phyloP scores from a whole-genome alignment of 495 filamentous ascomycete species.

The Podospora anserina region DNA sequence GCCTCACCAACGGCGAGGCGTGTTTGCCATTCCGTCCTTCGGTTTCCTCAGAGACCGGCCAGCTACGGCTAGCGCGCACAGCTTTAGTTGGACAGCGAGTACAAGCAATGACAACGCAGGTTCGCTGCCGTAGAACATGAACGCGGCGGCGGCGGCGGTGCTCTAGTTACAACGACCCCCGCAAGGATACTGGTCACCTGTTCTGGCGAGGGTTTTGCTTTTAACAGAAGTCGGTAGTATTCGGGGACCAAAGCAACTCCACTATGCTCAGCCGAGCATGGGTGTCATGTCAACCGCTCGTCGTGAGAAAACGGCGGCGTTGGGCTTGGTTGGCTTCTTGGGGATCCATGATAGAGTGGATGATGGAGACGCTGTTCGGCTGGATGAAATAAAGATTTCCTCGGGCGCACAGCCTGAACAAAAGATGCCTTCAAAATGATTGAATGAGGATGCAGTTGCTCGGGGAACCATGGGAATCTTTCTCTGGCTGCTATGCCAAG shows the following conservation, averaged over 20 bases:
- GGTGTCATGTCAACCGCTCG: background rate
- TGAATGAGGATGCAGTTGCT: background rate
- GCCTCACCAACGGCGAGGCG: background rate
- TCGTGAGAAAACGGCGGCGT: background rate
- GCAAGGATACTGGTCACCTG: background rate
- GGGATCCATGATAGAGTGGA: background rate
- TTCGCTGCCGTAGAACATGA: background rate
- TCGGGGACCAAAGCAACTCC: background rate
- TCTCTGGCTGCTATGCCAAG: background rate
- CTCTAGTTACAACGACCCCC: background rate
- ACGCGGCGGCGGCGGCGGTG: background rate
- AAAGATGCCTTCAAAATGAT: background rate
- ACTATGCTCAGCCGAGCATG: constrained; percentile 2
- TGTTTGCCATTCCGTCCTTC: background rate
- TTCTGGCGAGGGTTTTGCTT: background rate
- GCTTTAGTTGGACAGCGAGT: background rate
- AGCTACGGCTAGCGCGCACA: background rate
- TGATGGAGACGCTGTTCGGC: background rate
- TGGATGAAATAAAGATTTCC: background rate
- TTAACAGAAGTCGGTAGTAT: background rate
- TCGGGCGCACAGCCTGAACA: background rate
- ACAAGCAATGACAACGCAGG: background rate
- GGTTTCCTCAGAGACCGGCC: background rate
- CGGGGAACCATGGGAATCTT: background rate
- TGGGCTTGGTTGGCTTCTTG: background rate